phyloP scores from a whole-genome alignment of 306 rosid species.

The Malus domestica region ASM211411v1 NC_041791.1:14907501-14908000 shows the following conservation, averaged over 20 bases:
- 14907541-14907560: no score
- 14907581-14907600: no score
- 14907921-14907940: background rate
- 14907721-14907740: background rate
- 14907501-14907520: no score
- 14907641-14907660: no score
- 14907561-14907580: no score
- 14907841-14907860: background rate
- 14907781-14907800: background rate
- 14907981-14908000: conserved; percentile 67
- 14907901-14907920: background rate
- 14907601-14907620: no score
- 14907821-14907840: background rate
- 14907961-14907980: conserved; percentile 52
- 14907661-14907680: background rate
- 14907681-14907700: background rate
- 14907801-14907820: background rate
- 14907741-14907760: background rate
- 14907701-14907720: background rate
- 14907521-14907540: no score
- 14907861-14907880: background rate
- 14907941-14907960: background rate
- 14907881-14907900: background rate
- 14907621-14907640: no score
- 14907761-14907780: background rate